Percentiles rank a stretch among this genome's conserved stretches.
These are phyloP conservation scores for Thraustotheca clavata DNA, from an alignment of 352 stramenopile species.

Conservation along the genomic window DNA sequence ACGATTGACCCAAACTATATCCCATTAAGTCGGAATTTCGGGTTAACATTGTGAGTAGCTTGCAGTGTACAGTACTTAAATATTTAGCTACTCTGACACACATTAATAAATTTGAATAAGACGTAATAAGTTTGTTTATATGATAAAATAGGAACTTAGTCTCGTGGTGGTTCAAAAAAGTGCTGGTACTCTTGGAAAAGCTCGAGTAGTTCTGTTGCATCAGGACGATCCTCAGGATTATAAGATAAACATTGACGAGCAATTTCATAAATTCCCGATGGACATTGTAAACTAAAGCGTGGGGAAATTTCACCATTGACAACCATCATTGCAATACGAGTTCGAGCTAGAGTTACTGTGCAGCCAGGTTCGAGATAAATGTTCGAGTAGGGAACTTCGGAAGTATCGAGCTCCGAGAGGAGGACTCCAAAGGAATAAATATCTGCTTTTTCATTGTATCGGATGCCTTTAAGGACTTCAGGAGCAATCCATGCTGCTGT, in stretches of 20 bases:
- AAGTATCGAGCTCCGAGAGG: slow-evolving; percentile 59
- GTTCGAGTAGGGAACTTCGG: slow-evolving; percentile 11
- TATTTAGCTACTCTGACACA: too few species aligned
- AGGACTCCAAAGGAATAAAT: slow-evolving; percentile 73
- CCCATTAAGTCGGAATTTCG: too few species aligned
- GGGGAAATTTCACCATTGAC: slow-evolving; percentile 13
- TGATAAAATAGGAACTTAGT: too few species aligned
- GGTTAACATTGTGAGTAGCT: too few species aligned
- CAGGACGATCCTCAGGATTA: slow-evolving; percentile 2
- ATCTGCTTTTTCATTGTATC: slow-evolving; percentile 62
- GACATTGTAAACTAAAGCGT: neutral
- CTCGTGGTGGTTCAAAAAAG: neutral
- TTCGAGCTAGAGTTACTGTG: slow-evolving; percentile 8
- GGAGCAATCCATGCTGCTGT: slow-evolving; percentile 18
- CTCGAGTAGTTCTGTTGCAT: slow-evolving; percentile 1
- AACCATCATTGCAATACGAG: slow-evolving; percentile 15
- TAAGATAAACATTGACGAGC: slow-evolving; percentile 7
- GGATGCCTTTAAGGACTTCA: slow-evolving; percentile 19
- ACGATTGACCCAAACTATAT: too few species aligned
- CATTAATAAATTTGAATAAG: too few species aligned
- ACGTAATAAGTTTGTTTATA: too few species aligned
- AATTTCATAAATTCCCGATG: neutral
- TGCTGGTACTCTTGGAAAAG: slow-evolving; percentile 8
- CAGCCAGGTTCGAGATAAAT: neutral
- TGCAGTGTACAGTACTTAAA: too few species aligned